These are phyloP conservation scores for Paraconiothyrium sp. DNA, from an alignment of 2,329 filamentous ascomycete genomes.

Conservation along the genomic window DNA sequence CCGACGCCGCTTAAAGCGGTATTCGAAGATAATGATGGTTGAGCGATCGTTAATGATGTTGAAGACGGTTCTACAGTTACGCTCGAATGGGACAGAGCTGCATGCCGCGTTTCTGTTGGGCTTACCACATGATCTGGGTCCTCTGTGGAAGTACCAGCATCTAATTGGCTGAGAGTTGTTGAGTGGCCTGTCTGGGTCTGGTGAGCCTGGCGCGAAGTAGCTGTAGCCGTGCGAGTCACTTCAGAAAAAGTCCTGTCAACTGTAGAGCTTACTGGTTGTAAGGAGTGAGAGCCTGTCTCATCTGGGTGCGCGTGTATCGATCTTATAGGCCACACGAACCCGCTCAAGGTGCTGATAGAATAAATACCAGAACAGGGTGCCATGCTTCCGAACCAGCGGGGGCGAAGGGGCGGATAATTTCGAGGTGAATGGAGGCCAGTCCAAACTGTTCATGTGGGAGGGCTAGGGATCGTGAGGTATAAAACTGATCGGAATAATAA, in stretches of 20 bases:
- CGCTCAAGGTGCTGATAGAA: background rate
- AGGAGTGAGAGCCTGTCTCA: background rate
- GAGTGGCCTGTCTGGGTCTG: background rate
- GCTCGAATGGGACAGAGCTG: background rate
- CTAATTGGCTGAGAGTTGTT: background rate
- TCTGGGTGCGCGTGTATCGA: background rate
- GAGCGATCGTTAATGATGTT: background rate
- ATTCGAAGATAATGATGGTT: background rate
- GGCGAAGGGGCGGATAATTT: background rate
- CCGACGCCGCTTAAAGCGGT: background rate
- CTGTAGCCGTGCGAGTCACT: background rate
- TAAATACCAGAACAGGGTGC: background rate
- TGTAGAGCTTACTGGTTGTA: background rate
- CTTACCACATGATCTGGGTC: background rate
- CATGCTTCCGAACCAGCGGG: background rate
- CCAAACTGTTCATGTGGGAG: background rate
- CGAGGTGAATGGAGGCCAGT: no score
- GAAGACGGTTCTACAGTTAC: background rate
- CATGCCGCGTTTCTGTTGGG: background rate
- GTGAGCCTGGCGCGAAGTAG: background rate
- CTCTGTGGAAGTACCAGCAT: background rate
- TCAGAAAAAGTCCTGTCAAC: background rate
- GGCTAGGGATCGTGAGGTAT: background rate
- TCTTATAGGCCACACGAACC: background rate
- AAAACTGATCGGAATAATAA: background rate